Evolutionary conservation across 768 basidiomycete genomes (phyloP), one percentile per base, ranked within the genome.

Genomic region (Amanita pallidorosea): DNA sequence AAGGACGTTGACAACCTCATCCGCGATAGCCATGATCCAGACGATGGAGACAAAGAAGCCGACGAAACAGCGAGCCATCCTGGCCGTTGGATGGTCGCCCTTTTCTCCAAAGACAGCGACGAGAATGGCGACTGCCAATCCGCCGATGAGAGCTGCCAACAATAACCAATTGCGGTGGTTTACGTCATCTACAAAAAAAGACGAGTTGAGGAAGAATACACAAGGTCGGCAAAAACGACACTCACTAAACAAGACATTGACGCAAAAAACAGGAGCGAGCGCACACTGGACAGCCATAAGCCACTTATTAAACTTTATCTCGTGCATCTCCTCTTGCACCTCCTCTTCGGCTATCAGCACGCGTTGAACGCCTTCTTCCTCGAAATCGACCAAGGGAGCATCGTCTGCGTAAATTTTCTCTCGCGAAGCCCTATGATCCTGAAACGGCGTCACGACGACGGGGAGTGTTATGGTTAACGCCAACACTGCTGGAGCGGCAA

Each of bases 1-100:
- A 11, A 58, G 56, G 15, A 42, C 55, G 44, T 85, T 77, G 27
- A 98, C 92, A 2, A 95, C 92, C 63, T 97, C 94, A 62, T 96
- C 93, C 1, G 94, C 93, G 44, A 98, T 93, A 5, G 88, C 92
- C 81, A 97, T 94, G 58, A 99, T 97, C 95, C 96, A 99, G 7
- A 97, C 83, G 54, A 97, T 79, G 2, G 92, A 76, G 23, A 95
- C 85, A 18, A 83, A 63, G 68, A 99, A 99, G 0, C 96, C 95
- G 74, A 94, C 83, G 20, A 82, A 85, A 60, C 91, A 95, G 8
- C 93, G 76, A 8, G 77, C 73, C 66, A 92, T 73, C 51, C 80
- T 75, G 42, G 78, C 73, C 12, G 75, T 60, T 5, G 74, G 70
- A 54, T 79, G 73, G 17, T 72, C 69, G 2, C 88, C 85, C 37